A percentile compares a stretch with the other conserved stretches of the same genome.
These are phyloP conservation scores for Colletotrichum graminicola DNA, from an alignment of 2,329 filamentous ascomycete genomes.

Conservation along the genomic window DNA sequence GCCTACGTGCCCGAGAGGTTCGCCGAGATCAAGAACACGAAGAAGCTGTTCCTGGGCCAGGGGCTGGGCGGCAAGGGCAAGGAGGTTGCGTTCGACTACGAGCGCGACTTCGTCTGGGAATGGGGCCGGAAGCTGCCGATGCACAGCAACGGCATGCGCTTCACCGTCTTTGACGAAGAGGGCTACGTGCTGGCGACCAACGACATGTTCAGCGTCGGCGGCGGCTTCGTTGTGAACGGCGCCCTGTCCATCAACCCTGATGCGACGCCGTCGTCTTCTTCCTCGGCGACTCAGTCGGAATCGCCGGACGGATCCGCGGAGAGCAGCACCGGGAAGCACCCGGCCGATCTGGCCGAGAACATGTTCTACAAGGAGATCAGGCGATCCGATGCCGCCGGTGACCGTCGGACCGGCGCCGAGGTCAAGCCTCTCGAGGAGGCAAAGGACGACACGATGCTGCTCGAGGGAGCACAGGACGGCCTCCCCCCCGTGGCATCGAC, in stretches of 20 bases:
- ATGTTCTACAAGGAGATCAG: slow-evolving; percentile 65
- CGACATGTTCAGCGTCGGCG: slow-evolving; percentile 64
- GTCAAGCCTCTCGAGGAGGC: slow-evolving; percentile 52
- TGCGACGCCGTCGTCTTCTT: slow-evolving; percentile 38
- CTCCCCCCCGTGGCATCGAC: slow-evolving; percentile 13
- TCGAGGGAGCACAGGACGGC: slow-evolving; percentile 5
- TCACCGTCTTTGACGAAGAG: slow-evolving; percentile 62
- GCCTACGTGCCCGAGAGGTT: slow-evolving; percentile 61
- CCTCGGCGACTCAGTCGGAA: slow-evolving; percentile 43
- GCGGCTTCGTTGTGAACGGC: slow-evolving; percentile 66
- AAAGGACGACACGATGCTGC: slow-evolving; percentile 18
- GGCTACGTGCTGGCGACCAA: slow-evolving; percentile 62
- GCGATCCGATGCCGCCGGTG: slow-evolving; percentile 59
- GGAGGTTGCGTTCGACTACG: slow-evolving; percentile 63
- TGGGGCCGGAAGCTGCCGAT: slow-evolving; percentile 64
- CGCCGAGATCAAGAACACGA: slow-evolving; percentile 58
- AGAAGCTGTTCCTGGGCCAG: slow-evolving; percentile 59
- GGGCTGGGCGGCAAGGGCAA: slow-evolving; percentile 57
- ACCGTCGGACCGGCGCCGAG: slow-evolving; percentile 59
- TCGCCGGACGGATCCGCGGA: slow-evolving; percentile 29
- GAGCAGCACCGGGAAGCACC: slow-evolving; percentile 48
- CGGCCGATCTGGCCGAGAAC: slow-evolving; percentile 63
- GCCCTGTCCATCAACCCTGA: slow-evolving; percentile 58
- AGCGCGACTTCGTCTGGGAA: slow-evolving; percentile 63
- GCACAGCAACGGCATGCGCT: slow-evolving; percentile 66